phyloP scores from a whole-genome alignment of 2,329 filamentous ascomycete genomes.

The Chaetomium globosum region DNA sequence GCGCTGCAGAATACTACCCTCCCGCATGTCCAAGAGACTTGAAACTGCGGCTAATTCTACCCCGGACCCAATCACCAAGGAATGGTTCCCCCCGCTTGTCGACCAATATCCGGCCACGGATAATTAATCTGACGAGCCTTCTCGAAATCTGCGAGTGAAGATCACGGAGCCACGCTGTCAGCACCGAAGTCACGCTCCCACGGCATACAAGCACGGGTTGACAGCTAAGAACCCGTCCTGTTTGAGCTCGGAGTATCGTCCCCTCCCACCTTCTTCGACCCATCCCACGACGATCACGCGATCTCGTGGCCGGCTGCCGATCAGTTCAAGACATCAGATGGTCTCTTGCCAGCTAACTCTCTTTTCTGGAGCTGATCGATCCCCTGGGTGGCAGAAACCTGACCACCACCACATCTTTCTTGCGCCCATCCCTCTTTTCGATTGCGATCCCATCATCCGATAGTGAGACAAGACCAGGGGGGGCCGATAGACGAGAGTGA shows the following conservation, averaged over 20 bases:
- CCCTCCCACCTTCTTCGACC: constrained; percentile 25
- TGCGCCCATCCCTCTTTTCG: not conserved
- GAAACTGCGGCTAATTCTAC: constrained; percentile 40
- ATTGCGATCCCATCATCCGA: constrained; percentile 11
- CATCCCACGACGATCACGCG: constrained; percentile 32
- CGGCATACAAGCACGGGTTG: constrained; percentile 30
- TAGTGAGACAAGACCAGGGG: constrained; percentile 18
- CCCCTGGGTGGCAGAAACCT: not conserved
- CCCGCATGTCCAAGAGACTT: constrained; percentile 30
- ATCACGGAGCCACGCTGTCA: constrained; percentile 33
- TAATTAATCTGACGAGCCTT: constrained; percentile 36
- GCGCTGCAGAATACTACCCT: constrained; percentile 28
- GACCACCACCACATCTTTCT: not conserved
- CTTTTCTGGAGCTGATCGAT: not conserved
- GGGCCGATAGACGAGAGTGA: constrained; percentile 34
- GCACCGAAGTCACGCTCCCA: constrained; percentile 7
- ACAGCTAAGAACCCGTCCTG: constrained; percentile 25
- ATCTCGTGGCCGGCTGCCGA: constrained; percentile 30
- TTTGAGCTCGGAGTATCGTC: constrained; percentile 21
- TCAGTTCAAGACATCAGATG: constrained; percentile 30
- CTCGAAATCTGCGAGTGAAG: constrained; percentile 35
- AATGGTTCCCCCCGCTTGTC: constrained; percentile 21
- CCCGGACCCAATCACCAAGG: constrained; percentile 32
- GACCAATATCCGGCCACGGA: constrained; percentile 31
- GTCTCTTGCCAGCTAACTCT: not conserved